A percentile compares a stretch with the other conserved stretches of the same genome.
phyloP scores from a whole-genome alignment of 2,329 filamentous ascomycete genomes.

The Penicillium sp. region DNA sequence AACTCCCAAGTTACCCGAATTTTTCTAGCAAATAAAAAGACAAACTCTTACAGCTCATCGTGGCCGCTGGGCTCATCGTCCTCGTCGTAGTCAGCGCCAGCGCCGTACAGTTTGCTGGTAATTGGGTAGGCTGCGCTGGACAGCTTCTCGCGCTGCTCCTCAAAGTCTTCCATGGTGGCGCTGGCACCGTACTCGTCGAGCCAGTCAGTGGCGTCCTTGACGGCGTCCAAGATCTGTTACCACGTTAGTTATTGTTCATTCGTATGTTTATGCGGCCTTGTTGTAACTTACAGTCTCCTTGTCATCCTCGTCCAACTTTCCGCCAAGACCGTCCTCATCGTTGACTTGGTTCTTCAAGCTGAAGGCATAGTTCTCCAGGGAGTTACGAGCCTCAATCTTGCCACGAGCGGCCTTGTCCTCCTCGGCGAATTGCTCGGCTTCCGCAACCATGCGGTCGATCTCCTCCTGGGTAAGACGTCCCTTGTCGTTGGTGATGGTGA shows the following conservation, averaged over 20 bases:
- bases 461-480: constrained; percentile 93
- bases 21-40: constrained; percentile 20
- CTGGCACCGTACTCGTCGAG: constrained; percentile 88
- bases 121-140: constrained; percentile 96
- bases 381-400: constrained; percentile 94
- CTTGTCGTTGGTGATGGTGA: constrained; percentile 99
- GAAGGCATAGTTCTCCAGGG: constrained; percentile 98
- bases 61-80: constrained; percentile 67
- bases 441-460: constrained; percentile 98
- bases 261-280: too few relatives aligned
- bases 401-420: constrained; percentile 98
- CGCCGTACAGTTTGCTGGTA: constrained; percentile 91
- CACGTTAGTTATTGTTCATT: constrained; percentile 27
- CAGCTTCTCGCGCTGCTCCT: constrained; percentile 99
- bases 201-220: constrained; percentile 97
- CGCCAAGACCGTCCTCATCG: constrained; percentile 92
- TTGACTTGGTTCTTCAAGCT: constrained; percentile 98
- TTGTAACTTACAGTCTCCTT: constrained; percentile 75
- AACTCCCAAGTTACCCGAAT: constrained; percentile 11
- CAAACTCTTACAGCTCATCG: constrained; percentile 69
- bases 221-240: constrained; percentile 73
- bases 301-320: constrained; percentile 97
- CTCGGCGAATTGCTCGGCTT: constrained; percentile 98
- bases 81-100: constrained; percentile 59
- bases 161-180: constrained; percentile 88